Evolutionary conservation across 1,284 basidiomycete genomes (phyloP), one percentile per base, ranked within the genome.

Genomic region (Moniliella sp.): DNA sequence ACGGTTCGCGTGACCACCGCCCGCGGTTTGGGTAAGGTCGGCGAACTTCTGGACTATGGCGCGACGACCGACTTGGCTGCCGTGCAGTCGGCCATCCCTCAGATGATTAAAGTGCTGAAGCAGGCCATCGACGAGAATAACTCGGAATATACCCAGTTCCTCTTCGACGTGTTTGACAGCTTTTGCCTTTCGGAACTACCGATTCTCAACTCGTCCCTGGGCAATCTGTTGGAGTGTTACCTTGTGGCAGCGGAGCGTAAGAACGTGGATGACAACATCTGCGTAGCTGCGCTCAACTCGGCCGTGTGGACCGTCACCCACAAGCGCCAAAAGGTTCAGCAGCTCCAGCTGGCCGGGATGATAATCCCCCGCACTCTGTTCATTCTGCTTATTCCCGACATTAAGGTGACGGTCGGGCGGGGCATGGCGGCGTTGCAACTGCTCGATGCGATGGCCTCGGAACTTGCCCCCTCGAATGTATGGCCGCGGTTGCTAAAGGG

Each of bases 121-220:
- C 77, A 84, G 61, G 73, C 74, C 34, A 71, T 97, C n/a, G 78
- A 80, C 53, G 64, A 71, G 28, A 72, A 69, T 27, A 76, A 94
- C 57, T 79, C 83, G 55, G 69, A 71, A 27, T 75, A 75, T 39
- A 80, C 81, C 35, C 76, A 84, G 43, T 75, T 88, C 53, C 69
- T 86, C 18, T 91, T 94, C 52, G 91, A 97, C 56, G 81, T 93
- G 15, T 72, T 97, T 43, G 91, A 97, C 67, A 88, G 82, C 1
- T 73, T 97, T 34, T 71, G 93, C 33, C 88, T 49, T 42, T 57
- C 82, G 75, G 91, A 99, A 68, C 75, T 81, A 10, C 86, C 88
- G 18, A 68, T 97, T 27, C 71, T 99, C 32, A 74, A 78, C 39
- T 78, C 80, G 52, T 77, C 84, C 61, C 77, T 93, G 16, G 72